A percentile compares a stretch with the other conserved stretches of the same genome.
These are phyloP conservation scores for Aspergillus sp. DNA, from an alignment of 2,329 filamentous ascomycete species.

Conservation along the genomic window DNA sequence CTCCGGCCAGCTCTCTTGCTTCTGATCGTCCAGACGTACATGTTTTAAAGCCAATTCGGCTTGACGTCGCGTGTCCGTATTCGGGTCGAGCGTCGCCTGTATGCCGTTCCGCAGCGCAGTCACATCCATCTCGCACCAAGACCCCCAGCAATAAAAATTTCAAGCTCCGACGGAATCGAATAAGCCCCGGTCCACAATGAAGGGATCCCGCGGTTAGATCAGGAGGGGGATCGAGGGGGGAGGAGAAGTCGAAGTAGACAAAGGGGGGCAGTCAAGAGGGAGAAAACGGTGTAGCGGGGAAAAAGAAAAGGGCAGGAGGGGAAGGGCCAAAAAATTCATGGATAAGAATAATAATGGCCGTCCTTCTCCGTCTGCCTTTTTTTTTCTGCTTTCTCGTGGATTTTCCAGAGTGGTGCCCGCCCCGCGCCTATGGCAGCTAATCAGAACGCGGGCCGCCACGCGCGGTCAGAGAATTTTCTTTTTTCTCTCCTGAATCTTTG, in stretches of 20 bases:
- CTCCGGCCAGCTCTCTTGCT: constrained; percentile 6
- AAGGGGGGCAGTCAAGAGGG: constrained; percentile 1
- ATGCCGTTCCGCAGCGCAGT: constrained; percentile 62
- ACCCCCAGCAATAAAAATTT: constrained; percentile 32
- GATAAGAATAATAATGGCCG: constrained; percentile 10
- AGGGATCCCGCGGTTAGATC: constrained; percentile 16
- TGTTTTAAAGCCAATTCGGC: constrained; percentile 65
- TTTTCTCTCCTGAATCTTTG: constrained; percentile 8
- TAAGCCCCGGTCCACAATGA: constrained; percentile 22
- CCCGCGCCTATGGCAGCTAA: constrained; percentile 26
- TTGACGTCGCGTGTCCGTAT: constrained; percentile 61
- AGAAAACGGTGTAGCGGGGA: constrained; percentile 1
- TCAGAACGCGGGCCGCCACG: constrained; percentile 22
- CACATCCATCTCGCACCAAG: constrained; percentile 56
- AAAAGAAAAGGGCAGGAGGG: constrained; percentile 10
- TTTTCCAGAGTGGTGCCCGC: constrained; percentile 23
- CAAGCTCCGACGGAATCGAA: constrained; percentile 21
- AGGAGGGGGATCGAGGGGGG: constrained; percentile 20
- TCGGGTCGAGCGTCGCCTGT: constrained; percentile 62
- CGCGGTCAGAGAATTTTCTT: constrained; percentile 24
- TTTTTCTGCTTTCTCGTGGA: constrained; percentile 21
- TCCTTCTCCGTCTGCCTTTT: too few species aligned
- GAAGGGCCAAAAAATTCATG: constrained; percentile 21
- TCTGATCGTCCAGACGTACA: constrained; percentile 44
- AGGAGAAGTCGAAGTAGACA: constrained; percentile 1